Evolutionary conservation across 2,329 filamentous ascomycete species (phyloP).

Genomic region (Monosporascus sp.): DNA sequence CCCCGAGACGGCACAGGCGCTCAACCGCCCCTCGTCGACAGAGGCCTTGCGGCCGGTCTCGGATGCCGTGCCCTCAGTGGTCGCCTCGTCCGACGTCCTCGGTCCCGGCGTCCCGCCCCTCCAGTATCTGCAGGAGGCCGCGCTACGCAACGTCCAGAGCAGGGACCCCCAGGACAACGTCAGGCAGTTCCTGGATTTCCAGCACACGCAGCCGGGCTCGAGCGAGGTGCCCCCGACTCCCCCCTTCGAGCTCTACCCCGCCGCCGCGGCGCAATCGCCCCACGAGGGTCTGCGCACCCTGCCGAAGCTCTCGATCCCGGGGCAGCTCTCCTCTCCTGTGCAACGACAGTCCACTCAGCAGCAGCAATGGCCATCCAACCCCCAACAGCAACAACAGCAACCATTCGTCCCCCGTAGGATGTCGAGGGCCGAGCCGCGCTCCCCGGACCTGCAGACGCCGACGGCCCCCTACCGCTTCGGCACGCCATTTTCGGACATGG

Average conservation of each 20-base stretch:
- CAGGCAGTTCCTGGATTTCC: slow-evolving; percentile 82
- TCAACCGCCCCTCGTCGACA: slow-evolving; percentile 48
- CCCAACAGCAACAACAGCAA: slow-evolving; percentile 16
- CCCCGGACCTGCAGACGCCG: slow-evolving; percentile 53
- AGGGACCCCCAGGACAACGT: slow-evolving; percentile 90
- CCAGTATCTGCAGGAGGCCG: slow-evolving; percentile 66
- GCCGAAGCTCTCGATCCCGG: slow-evolving; percentile 58
- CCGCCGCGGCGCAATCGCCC: slow-evolving; percentile 32
- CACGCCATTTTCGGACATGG: slow-evolving; percentile 88
- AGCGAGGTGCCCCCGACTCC: slow-evolving; percentile 63
- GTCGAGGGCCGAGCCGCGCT: slow-evolving; percentile 44
- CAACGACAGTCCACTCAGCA: slow-evolving; percentile 4
- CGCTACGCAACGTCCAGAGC: slow-evolving; percentile 61
- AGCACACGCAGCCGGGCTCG: slow-evolving; percentile 46
- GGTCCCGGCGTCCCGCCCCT: slow-evolving; percentile 63
- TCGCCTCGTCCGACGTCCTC: slow-evolving; percentile 86
- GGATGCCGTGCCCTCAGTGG: slow-evolving; percentile 72
- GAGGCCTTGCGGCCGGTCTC: slow-evolving; percentile 61
- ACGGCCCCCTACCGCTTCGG: slow-evolving; percentile 66
- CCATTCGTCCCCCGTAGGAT: slow-evolving; percentile 46
- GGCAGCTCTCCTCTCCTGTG: slow-evolving; percentile 15
- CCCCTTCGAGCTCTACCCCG: slow-evolving; percentile 59
- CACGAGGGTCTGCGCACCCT: slow-evolving; percentile 52
- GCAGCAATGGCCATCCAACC: slow-evolving; percentile 9
- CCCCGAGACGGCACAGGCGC: slow-evolving; percentile 54